Evolutionary conservation across 2,329 filamentous ascomycete genomes (phyloP), one percentile per base, ranked within the genome.

Genomic region (Cryoendolithus antarcticus): DNA sequence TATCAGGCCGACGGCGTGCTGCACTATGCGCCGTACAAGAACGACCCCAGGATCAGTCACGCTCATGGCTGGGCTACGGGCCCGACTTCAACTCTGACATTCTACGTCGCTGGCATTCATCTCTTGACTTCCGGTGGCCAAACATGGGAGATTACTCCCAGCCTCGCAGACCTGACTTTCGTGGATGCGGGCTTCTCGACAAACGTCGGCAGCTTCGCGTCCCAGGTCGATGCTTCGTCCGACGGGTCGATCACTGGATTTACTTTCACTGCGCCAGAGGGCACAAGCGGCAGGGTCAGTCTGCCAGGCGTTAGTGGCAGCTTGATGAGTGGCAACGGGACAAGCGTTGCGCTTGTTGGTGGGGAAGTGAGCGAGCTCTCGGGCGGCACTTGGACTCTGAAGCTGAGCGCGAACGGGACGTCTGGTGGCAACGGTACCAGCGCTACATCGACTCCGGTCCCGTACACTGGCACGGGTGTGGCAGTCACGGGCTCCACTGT

Each of bases 1-100:
- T 66, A 63, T 43, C 47, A 54, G 6, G 52, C 58, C 5, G 57
- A 64, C 43, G 64, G 62, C 9, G 32, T 68, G 62, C 0, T 80
- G 74, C 45, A 57, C 34, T 52, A 56, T 40, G 35, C 46, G 2
- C 38, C 45, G 3, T 58, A 58, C 37, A 43, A 38, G 7, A 45
- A 48, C 24, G 46, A 48, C 19, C 41, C 44, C 5, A 27, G 46
- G 0, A 45, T 55, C 3, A 45, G 39, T 2, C 55, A 58, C 39
- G 35, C 52, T 7, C 55, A 58, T 37, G 55, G 55, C 11, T 58
- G 55, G 56, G 47, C 46, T 27, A 46, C 43, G 1, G 62, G 63
- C 6, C 64, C 64, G 1, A 66, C 62, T 2, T 60, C 55, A 5
- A 60, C 63, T 4, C 49, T 67, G 41, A 66, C 62, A 0, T 58